These are phyloP conservation scores for Hanseniaspora taiwanica DNA, from an alignment of 805 yeast genomes.

Conservation along the genomic window DNA sequence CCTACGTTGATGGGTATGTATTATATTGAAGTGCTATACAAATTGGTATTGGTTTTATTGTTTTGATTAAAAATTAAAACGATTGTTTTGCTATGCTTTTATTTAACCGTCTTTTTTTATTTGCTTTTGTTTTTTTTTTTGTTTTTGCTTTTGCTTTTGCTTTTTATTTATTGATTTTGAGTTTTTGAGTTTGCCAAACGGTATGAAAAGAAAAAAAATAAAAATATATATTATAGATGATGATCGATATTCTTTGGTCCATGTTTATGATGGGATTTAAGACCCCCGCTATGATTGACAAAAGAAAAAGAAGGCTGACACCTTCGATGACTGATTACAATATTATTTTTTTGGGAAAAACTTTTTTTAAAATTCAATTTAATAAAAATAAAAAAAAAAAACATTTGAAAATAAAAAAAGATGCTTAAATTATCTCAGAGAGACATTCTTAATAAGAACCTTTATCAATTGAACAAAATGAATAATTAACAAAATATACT, in stretches of 20 bases:
- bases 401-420: constrained; percentile 1
- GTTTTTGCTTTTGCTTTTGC: background rate
- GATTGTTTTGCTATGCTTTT: no score
- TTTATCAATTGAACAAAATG: background rate
- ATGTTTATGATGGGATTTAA: constrained; percentile 94
- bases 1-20: constrained; percentile 93
- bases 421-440: no score
- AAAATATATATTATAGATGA: constrained; percentile 27
- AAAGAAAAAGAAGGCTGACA: constrained; percentile 22
- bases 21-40: no score
- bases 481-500: no score
- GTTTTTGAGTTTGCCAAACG: background rate
- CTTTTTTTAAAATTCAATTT: no score
- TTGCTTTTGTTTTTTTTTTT: background rate
- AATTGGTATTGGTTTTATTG: no score
- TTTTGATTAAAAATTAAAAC: no score
- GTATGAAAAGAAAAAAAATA: background rate
- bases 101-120: background rate
- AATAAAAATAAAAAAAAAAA: background rate
- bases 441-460: background rate
- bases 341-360: no score
- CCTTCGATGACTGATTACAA: constrained; percentile 6
- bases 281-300: constrained; percentile 95
- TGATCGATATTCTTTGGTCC: constrained; percentile 72
- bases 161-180: background rate